Conservation (phyloP, 1,284 basidiomycete species). For the Paramarasmius palmivorus region DNA sequence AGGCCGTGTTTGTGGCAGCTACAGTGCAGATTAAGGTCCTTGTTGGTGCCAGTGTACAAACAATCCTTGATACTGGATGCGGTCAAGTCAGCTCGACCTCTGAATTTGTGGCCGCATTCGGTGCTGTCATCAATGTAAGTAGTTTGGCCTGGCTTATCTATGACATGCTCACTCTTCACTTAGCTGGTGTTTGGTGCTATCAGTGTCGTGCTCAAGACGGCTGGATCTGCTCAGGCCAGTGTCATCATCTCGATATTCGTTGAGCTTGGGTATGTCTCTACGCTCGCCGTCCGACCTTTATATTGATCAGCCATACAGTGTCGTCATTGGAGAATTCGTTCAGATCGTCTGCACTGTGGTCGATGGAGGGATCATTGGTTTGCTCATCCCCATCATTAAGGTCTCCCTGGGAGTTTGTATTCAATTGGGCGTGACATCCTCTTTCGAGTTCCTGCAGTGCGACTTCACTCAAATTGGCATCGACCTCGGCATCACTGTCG, state of each 20-base stretch:
- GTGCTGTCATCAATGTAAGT: conserved; percentile 3
- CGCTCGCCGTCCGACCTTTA: neutral
- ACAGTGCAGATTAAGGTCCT: neutral
- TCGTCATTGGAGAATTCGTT: conserved; percentile 2
- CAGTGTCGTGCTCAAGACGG: neutral
- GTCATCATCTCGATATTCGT: conserved; percentile 3
- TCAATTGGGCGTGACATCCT: neutral
- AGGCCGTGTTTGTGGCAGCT: neutral
- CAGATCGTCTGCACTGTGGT: neutral
- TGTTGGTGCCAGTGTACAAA: neutral
- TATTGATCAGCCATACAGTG: neutral
- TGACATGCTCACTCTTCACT: neutral
- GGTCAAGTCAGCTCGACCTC: neutral
- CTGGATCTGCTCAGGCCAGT: neutral
- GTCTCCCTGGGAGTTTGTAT: neutral
- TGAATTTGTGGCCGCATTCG: neutral
- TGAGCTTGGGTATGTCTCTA: conserved; percentile 1
- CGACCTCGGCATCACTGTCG: neutral
- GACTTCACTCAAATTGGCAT: neutral
- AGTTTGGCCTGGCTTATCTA: neutral
- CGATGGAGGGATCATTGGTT: neutral
- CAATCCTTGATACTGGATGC: neutral
- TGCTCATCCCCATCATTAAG: neutral
- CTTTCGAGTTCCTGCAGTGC: neutral
- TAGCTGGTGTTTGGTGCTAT: conserved; percentile 1